These are phyloP conservation scores for Geum urbanum DNA, from an alignment of 306 rosid genomes.

Conservation along the genomic window DNA sequence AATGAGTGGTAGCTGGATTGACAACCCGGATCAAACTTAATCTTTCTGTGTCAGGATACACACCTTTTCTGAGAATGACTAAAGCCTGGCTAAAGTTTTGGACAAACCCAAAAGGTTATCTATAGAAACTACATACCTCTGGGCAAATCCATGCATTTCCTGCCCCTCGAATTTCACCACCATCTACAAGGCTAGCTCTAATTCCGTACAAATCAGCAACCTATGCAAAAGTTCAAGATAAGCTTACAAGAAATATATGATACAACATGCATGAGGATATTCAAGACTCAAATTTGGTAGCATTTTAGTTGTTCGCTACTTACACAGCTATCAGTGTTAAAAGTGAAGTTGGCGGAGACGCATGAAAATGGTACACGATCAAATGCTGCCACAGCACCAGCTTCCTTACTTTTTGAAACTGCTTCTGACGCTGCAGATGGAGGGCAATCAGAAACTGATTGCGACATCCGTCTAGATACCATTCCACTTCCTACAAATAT, in stretches of 20 bases:
- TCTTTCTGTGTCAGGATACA: not conserved
- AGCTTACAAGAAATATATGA: slow-evolving; percentile 24
- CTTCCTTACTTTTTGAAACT: slow-evolving; percentile 71
- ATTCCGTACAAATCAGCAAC: slow-evolving; percentile 95
- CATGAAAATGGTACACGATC: slow-evolving; percentile 87
- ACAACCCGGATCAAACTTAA: not conserved
- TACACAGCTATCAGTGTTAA: slow-evolving; percentile 88
- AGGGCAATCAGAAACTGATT: slow-evolving; percentile 47
- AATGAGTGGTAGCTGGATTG: not conserved
- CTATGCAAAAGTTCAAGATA: slow-evolving; percentile 38
- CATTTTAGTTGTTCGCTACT: slow-evolving; percentile 30
- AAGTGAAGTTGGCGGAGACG: slow-evolving; percentile 90
- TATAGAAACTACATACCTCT: slow-evolving; percentile 55
- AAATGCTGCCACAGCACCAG: slow-evolving; percentile 90
- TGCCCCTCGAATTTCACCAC: slow-evolving; percentile 99
- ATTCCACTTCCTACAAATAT: slow-evolving; percentile 93
- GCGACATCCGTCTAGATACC: slow-evolving; percentile 76
- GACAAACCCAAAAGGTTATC: slow-evolving; percentile 12
- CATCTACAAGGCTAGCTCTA: slow-evolving; percentile 88
- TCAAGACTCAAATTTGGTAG: not conserved
- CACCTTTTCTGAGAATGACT: not conserved
- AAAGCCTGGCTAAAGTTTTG: slow-evolving; percentile 16
- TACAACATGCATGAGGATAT: slow-evolving; percentile 16
- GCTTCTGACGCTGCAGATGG: slow-evolving; percentile 72
- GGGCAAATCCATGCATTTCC: slow-evolving; percentile 98